A percentile compares a stretch with the other conserved stretches of the same genome.
phyloP scores from a whole-genome alignment of 1,284 basidiomycete genomes.

The Melampsora larici-populina region DNA sequence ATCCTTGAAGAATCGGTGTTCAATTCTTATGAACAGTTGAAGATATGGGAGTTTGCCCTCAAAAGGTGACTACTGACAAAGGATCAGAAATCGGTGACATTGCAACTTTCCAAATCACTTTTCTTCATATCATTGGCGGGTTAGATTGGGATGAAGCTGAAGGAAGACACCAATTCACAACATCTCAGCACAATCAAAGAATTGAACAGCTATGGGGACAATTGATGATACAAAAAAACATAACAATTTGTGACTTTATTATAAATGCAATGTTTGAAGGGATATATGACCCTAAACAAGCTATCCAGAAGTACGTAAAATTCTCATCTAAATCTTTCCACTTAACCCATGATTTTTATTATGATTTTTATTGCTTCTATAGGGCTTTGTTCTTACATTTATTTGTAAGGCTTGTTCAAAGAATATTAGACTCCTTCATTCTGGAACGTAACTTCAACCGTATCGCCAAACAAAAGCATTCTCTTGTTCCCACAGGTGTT shows the following conservation, averaged over 20 bases:
- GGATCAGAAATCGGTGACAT: conserved; percentile 13
- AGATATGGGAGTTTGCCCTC: neutral
- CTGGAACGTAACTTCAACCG: neutral
- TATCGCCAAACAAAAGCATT: neutral
- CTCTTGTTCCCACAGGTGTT: too few relatives aligned
- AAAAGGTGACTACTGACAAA: conserved; percentile 14
- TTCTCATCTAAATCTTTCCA: neutral
- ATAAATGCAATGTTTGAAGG: neutral
- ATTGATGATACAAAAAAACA: conserved; percentile 14
- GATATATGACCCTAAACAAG: neutral
- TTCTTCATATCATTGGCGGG: too few relatives aligned
- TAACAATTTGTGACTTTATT: conserved; percentile 4
- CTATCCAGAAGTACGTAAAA: conserved; percentile 5
- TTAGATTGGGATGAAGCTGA: neutral
- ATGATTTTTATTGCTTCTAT: neutral
- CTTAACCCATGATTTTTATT: neutral
- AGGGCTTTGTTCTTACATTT: neutral
- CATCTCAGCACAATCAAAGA: conserved; percentile 17
- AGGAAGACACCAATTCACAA: neutral
- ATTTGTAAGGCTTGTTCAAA: neutral
- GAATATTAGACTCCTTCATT: neutral
- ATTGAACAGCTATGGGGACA: conserved; percentile 19
- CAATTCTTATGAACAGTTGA: conserved; percentile 11
- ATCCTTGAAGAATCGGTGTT: neutral
- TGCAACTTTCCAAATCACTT: too few relatives aligned